phyloP scores from a whole-genome alignment of 371 early-diverging fungal species.

The Mortierella sp. region DNA sequence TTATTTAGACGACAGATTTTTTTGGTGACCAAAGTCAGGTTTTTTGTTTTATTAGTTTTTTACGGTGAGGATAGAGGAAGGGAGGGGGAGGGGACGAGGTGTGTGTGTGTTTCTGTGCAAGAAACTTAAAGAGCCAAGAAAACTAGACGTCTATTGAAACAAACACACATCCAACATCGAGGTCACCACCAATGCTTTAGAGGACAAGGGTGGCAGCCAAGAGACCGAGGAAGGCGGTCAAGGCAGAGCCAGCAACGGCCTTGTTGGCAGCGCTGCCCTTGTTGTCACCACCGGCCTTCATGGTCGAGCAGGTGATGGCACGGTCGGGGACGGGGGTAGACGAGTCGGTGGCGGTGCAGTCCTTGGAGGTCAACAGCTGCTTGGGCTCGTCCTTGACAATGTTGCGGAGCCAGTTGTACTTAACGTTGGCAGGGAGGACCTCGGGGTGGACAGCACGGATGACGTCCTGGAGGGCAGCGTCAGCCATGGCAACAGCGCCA shows the following conservation, averaged over 20 bases:
- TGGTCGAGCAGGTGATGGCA: conserved; percentile 62
- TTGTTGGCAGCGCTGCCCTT: conserved; percentile 15
- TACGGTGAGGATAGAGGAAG: background rate
- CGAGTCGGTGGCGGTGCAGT: conserved; percentile 70
- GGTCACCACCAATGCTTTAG: conserved; percentile 18
- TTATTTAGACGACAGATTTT: background rate
- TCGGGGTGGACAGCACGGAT: conserved; percentile 73
- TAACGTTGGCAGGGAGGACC: conserved; percentile 59
- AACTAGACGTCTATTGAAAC: background rate
- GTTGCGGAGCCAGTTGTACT: conserved; percentile 79
- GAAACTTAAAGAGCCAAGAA: background rate
- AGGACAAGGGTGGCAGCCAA: conserved; percentile 23
- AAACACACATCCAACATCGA: background rate
- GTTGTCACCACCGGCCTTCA: conserved; percentile 10
- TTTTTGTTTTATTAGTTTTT: background rate
- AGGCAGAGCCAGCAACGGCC: conserved; percentile 10
- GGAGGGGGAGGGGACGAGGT: background rate
- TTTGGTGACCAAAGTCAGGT: background rate
- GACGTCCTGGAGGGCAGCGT: conserved; percentile 79
- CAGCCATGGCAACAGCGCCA: conserved; percentile 74
- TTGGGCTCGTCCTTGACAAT: conserved; percentile 68
- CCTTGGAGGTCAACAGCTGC: conserved; percentile 57
- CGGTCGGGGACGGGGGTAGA: conserved; percentile 63
- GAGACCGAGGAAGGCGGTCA: conserved; percentile 31
- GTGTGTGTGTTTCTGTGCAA: background rate